Evolutionary conservation across 2,329 filamentous ascomycete species (phyloP).

Genomic region (Aspergillus ibericus): DNA sequence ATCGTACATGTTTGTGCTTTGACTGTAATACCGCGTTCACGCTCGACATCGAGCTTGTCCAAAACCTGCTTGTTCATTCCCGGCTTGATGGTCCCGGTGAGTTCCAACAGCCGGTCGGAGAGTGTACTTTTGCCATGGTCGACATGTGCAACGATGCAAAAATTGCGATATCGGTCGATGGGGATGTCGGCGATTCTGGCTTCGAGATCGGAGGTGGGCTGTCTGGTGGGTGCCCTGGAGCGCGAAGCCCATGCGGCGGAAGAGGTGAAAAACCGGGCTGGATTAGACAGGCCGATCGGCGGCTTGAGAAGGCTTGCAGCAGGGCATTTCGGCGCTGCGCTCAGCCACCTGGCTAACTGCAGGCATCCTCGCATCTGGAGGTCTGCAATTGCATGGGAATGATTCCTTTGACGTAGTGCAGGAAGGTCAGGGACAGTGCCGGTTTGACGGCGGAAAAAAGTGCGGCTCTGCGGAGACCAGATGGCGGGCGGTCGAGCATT

Average conservation of each 20-base stretch:
- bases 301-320: constrained; percentile 31
- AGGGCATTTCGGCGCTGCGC: constrained; percentile 38
- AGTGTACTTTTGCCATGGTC: constrained; percentile 98
- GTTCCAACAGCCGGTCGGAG: constrained; percentile 85
- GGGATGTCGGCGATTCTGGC: constrained; percentile 54
- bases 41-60: constrained; percentile 94
- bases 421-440: neutral
- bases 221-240: constrained; percentile 22
- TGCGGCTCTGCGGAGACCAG: constrained; percentile 35
- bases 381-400: constrained; percentile 36
- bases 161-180: constrained; percentile 70
- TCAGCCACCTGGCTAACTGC: constrained; percentile 49
- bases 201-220: constrained; percentile 54
- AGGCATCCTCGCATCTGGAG: constrained; percentile 50
- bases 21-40: constrained; percentile 94
- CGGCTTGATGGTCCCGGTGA: constrained; percentile 87
- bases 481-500: constrained; percentile 32
- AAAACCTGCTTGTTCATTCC: constrained; percentile 92
- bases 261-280: constrained; percentile 35
- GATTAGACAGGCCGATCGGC: constrained; percentile 25
- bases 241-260: constrained; percentile 18
- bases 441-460: constrained; percentile 19
- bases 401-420: neutral
- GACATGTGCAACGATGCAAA: constrained; percentile 98
- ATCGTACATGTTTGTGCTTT: constrained; percentile 99